A percentile compares a stretch with the other conserved stretches of the same genome.
These are phyloP conservation scores for Coemansia sp. DNA, from an alignment of 192 early-diverging fungal species.

Conservation along the genomic window DNA sequence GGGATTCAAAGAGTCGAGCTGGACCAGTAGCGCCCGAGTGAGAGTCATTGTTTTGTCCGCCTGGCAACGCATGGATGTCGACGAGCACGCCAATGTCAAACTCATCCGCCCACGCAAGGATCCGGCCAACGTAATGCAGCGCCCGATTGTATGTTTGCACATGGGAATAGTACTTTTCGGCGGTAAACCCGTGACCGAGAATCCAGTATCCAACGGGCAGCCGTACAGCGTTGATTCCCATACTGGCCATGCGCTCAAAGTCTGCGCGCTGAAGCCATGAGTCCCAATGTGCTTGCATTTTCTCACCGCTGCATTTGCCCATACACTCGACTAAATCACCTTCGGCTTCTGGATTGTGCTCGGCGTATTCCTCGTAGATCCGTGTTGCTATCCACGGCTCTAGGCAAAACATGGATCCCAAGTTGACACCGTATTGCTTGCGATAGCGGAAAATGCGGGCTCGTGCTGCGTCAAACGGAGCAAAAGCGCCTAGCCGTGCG, in stretches of 20 bases:
- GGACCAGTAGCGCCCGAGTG: constrained; percentile 12
- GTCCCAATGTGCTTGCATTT: constrained; percentile 18
- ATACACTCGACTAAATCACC: constrained; percentile 18
- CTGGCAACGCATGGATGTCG: constrained; percentile 15
- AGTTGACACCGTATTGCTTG: constrained; percentile 15
- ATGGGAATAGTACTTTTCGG: neutral
- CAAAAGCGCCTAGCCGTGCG: constrained; percentile 2
- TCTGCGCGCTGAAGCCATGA: constrained; percentile 14
- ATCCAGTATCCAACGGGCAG: constrained; percentile 18
- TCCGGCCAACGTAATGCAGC: neutral
- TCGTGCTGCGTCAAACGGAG: constrained; percentile 4
- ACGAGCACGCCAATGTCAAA: constrained; percentile 16
- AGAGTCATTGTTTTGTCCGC: constrained; percentile 15
- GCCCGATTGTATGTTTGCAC: neutral
- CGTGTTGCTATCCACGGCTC: constrained; percentile 18
- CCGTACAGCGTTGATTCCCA: constrained; percentile 16
- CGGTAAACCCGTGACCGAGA: constrained; percentile 1
- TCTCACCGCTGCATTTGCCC: neutral
- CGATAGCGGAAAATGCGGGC: constrained; percentile 16
- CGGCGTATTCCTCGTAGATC: constrained; percentile 4
- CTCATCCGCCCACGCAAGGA: constrained; percentile 13
- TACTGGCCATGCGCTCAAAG: constrained; percentile 15
- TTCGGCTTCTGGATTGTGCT: constrained; percentile 11
- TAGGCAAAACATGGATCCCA: constrained; percentile 17
- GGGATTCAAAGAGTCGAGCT: constrained; percentile 1